Conservation (phyloP, 164 flowering plant species). For the Umbilicus rupestris region DNA sequence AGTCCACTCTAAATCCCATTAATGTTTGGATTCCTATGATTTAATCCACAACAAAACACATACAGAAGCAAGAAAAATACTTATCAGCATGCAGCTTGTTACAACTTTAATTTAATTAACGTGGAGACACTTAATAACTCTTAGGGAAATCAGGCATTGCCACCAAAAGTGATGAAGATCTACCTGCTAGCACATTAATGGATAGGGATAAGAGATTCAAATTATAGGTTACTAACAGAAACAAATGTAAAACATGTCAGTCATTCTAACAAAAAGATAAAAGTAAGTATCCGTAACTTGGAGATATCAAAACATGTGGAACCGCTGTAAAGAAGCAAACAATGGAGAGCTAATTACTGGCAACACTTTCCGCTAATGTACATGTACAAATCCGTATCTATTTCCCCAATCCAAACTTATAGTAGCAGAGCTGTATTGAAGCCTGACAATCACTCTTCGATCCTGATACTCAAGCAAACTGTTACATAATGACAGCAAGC, state of each 20-base stretch:
- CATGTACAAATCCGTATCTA: too few relatives aligned
- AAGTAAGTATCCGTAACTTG: not conserved
- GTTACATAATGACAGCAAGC: too few relatives aligned
- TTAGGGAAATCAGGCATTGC: too few relatives aligned
- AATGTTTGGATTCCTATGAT: not conserved
- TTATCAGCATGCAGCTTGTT: not conserved
- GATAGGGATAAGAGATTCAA: not conserved
- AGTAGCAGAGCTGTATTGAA: too few relatives aligned
- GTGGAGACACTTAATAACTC: not conserved
- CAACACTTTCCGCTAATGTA: too few relatives aligned
- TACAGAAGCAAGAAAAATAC: not conserved
- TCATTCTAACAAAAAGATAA: not conserved
- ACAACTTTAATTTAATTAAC: not conserved
- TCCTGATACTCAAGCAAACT: too few relatives aligned
- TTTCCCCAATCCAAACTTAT: too few relatives aligned
- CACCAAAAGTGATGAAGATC: too few relatives aligned
- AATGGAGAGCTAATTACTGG: too few relatives aligned
- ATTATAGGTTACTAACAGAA: not conserved
- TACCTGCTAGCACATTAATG: not conserved
- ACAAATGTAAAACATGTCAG: not conserved
- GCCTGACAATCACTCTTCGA: too few relatives aligned
- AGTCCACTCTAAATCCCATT: not conserved
- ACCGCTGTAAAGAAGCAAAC: too few relatives aligned
- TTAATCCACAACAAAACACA: not conserved
- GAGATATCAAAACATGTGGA: not conserved